Conservation (phyloP, 208 protist genomes). For the Leishmania guyanensis region DNA sequence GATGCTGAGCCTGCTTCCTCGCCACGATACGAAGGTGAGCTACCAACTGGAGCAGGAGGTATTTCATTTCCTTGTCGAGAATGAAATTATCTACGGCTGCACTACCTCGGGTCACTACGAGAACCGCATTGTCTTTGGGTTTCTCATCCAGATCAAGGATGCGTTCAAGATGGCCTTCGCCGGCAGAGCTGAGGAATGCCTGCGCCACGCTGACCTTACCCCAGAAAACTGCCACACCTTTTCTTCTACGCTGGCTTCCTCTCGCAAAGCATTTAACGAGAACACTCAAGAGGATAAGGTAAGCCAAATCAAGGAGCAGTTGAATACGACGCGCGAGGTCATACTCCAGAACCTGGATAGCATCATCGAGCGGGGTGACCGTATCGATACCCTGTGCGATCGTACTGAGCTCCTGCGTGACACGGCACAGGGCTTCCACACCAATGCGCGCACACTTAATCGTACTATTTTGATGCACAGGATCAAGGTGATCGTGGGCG, state of each 20-base stretch:
- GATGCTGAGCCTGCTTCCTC: slow-evolving; percentile 75
- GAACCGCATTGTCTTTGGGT: slow-evolving; percentile 65
- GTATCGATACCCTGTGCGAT: slow-evolving; percentile 84
- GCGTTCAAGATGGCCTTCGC: slow-evolving; percentile 72
- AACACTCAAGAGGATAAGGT: slow-evolving; percentile 75
- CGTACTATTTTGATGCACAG: slow-evolving; percentile 63
- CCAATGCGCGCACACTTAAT: slow-evolving; percentile 53
- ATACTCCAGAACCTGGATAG: slow-evolving; percentile 88
- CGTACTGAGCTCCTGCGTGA: slow-evolving; percentile 68
- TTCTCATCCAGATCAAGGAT: slow-evolving; percentile 64
- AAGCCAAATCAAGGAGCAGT: slow-evolving; percentile 63
- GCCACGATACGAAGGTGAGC: slow-evolving; percentile 73
- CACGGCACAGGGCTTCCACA: slow-evolving; percentile 71
- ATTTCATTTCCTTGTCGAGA: slow-evolving; percentile 87
- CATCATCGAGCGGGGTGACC: slow-evolving; percentile 78
- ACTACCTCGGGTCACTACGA: slow-evolving; percentile 53
- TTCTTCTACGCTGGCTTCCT: slow-evolving; percentile 34
- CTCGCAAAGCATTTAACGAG: slow-evolving; percentile 57
- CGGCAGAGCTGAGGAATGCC: slow-evolving; percentile 55
- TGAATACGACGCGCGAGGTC: slow-evolving; percentile 76
- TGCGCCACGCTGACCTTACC: slow-evolving; percentile 46
- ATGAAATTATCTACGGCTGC: slow-evolving; percentile 83
- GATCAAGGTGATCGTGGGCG: slow-evolving; percentile 62
- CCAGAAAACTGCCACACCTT: slow-evolving; percentile 50
- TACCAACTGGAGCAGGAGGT: slow-evolving; percentile 75